Conservation (phyloP, 192 early-diverging fungal genomes). For the Backusella macrospora region DNA sequence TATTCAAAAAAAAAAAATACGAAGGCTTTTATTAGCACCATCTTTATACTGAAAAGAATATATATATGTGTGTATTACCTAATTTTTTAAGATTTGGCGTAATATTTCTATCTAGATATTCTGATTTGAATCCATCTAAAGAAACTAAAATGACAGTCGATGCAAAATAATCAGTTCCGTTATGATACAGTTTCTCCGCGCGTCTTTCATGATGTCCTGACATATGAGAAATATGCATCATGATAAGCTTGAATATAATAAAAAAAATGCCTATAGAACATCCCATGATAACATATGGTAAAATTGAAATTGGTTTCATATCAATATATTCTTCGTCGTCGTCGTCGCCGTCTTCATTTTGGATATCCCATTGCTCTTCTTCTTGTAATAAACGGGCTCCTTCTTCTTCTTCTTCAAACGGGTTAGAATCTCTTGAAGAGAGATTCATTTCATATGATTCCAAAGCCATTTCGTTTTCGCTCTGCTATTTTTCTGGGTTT, state of each 20-base stretch:
- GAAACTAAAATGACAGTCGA: conserved; percentile 77
- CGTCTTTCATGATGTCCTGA: conserved; percentile 11
- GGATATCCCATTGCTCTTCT: conserved; percentile 14
- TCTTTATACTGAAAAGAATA: too few relatives aligned
- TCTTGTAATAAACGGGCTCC: conserved; percentile 8
- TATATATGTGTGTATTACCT: conserved; percentile 41
- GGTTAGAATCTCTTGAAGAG: neutral
- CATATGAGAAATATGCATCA: neutral
- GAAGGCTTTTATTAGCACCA: neutral
- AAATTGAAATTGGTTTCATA: neutral
- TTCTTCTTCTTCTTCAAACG: neutral
- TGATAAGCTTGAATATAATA: conserved; percentile 4
- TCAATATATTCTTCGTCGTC: too few relatives aligned
- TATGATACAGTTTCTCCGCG: conserved; percentile 41
- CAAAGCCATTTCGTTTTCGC: neutral
- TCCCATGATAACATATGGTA: neutral
- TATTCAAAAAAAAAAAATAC: neutral
- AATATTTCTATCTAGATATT: conserved; percentile 73
- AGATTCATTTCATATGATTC: conserved; percentile 17
- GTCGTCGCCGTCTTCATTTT: neutral
- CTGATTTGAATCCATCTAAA: conserved; percentile 81
- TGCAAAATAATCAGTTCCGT: conserved; percentile 68
- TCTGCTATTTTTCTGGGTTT: too few relatives aligned
- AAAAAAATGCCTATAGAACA: conserved; percentile 4
- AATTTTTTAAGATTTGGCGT: conserved; percentile 66